Evolutionary conservation across 2,329 filamentous ascomycete species (phyloP).

Genomic region (Venturia nashicola): DNA sequence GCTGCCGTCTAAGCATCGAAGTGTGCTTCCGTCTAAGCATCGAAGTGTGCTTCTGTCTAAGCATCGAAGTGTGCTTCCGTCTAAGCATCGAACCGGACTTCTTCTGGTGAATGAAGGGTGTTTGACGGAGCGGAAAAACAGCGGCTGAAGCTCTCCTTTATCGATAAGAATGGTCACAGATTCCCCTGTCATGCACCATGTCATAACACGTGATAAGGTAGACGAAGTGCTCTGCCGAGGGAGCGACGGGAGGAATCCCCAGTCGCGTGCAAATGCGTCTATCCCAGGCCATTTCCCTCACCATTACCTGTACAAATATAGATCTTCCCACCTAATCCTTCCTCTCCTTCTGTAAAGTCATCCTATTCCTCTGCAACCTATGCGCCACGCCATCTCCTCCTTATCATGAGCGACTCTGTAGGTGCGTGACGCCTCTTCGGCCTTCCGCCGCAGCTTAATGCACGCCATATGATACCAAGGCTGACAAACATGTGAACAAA

Average conservation of each 20-base stretch:
- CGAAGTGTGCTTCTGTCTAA: too few relatives aligned
- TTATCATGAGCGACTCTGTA: constrained; percentile 27
- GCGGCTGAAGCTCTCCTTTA: too few relatives aligned
- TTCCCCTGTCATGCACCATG: not conserved
- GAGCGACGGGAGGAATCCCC: too few relatives aligned
- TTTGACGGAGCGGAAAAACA: too few relatives aligned
- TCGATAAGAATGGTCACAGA: too few relatives aligned
- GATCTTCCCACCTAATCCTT: not conserved
- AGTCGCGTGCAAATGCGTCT: not conserved
- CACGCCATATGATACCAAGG: not conserved
- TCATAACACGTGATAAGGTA: not conserved
- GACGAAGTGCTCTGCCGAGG: not conserved
- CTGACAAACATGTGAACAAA: constrained; percentile 7
- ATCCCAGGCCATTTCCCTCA: not conserved
- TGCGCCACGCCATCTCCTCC: not conserved
- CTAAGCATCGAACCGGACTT: too few relatives aligned
- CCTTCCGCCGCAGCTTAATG: constrained; percentile 6
- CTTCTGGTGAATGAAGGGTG: too few relatives aligned
- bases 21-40: too few relatives aligned
- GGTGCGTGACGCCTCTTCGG: constrained; percentile 18
- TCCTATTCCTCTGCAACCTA: not conserved
- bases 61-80: too few relatives aligned
- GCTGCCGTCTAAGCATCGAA: too few relatives aligned
- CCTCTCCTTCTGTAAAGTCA: not conserved
- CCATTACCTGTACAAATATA: not conserved